These are phyloP conservation scores for Antarctomyces pellizariae DNA, from an alignment of 495 filamentous ascomycete genomes.

Conservation along the genomic window DNA sequence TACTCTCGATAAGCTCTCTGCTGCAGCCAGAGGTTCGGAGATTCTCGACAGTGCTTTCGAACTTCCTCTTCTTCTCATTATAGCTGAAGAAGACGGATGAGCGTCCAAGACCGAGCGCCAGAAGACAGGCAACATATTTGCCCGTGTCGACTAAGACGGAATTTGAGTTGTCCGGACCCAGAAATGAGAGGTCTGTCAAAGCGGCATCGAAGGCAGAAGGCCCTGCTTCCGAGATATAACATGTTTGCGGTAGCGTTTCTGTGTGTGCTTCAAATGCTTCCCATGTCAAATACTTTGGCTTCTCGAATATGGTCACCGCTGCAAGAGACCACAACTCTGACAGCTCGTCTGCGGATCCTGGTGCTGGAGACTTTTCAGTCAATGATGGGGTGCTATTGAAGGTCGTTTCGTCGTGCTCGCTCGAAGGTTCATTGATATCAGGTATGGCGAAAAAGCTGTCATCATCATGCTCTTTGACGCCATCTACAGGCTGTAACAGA, in stretches of 20 bases:
- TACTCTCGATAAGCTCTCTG: constrained; percentile 24
- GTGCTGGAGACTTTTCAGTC: no score
- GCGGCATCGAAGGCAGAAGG: constrained; percentile 48
- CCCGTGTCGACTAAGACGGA: constrained; percentile 18
- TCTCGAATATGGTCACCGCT: constrained; percentile 11
- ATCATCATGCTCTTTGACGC: no score
- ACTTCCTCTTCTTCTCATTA: constrained; percentile 29
- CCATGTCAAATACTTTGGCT: constrained; percentile 40
- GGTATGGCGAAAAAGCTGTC: no score
- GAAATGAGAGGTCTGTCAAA: constrained; percentile 17
- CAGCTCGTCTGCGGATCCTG: constrained; percentile 10
- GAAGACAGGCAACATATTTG: constrained; percentile 34
- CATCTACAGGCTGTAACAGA: no score
- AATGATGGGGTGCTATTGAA: no score
- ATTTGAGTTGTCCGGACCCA: constrained; percentile 12
- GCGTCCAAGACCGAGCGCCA: constrained; percentile 56
- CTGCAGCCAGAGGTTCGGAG: constrained; percentile 51
- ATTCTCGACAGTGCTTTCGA: constrained; percentile 28
- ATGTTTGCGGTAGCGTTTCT: constrained; percentile 20
- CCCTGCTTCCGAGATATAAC: constrained; percentile 62
- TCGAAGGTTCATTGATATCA: no score
- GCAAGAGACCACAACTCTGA: constrained; percentile 32
- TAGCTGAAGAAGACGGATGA: constrained; percentile 60
- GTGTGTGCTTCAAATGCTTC: constrained; percentile 33
- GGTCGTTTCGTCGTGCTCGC: no score